These are phyloP conservation scores for Euptelea pleiosperma DNA, from an alignment of 164 flowering plant species.

Conservation along the genomic window DNA sequence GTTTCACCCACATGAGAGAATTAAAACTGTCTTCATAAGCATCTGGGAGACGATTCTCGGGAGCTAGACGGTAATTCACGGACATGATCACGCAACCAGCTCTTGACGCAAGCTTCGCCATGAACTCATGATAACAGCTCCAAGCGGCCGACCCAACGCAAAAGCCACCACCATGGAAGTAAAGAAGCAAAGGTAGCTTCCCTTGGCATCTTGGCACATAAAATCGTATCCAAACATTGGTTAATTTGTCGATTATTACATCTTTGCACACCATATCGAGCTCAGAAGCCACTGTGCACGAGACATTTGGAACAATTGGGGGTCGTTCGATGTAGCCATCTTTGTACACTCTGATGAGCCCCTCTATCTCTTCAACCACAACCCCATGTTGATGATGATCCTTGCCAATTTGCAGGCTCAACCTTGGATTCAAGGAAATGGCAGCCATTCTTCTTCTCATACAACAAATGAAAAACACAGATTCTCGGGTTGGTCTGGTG, in stretches of 20 bases:
- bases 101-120: slow-evolving; percentile 31
- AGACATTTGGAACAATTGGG: slow-evolving; percentile 39
- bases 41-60: slow-evolving; percentile 52
- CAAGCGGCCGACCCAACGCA: slow-evolving; percentile 62
- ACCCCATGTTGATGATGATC: slow-evolving; percentile 25
- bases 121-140: slow-evolving; percentile 58
- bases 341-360: slow-evolving; percentile 48
- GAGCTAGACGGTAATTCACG: slow-evolving; percentile 49
- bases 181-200: slow-evolving; percentile 40
- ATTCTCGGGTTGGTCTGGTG: not conserved
- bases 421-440: slow-evolving; percentile 29
- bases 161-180: slow-evolving; percentile 70
- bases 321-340: slow-evolving; percentile 60
- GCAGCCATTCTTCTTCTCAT: slow-evolving; percentile 39
- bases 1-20: slow-evolving; percentile 34
- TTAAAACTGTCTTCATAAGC: slow-evolving; percentile 49
- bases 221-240: slow-evolving; percentile 41
- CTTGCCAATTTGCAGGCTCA: slow-evolving; percentile 16
- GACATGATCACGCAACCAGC: slow-evolving; percentile 41
- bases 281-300: slow-evolving; percentile 24
- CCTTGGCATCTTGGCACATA: slow-evolving; percentile 36
- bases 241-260: slow-evolving; percentile 37
- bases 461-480: not conserved
- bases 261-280: slow-evolving; percentile 42
- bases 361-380: slow-evolving; percentile 41